Evolutionary conservation across 176 grass and related monocot species (phyloP), one percentile per base, ranked within the genome.

Genomic region (Zea luxurians): DNA sequence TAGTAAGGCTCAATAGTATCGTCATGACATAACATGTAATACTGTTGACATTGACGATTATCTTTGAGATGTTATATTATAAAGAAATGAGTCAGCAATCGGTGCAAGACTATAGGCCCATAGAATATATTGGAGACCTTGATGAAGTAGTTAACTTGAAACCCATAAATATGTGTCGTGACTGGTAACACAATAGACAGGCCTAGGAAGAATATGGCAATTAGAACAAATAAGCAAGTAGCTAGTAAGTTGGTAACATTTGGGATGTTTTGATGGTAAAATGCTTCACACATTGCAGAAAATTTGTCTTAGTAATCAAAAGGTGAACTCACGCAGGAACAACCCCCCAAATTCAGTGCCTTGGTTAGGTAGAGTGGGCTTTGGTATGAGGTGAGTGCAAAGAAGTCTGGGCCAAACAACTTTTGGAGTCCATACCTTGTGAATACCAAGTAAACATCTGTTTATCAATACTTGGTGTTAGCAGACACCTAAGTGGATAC

Each of bases 251-350:
- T 64, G 79, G 18, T 82, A 34, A 73, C 5, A 46, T 73, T 73
- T 7, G 79, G 79, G n/a, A 82, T 68, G n/a, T 73, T 82, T 70
- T 64, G 38, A 62, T 57, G 68, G 21, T 15, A 62, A 72, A 82
- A 82, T 44, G 79, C 79, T 72, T 73, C 50, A 49, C 17, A 45
- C 34, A 82, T 15, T 48, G 79, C 79, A 62, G 45, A 21, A 5
- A 82, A 41, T 65, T 69, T 12, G n/a, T n/a, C n/a, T n/a, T n/a
- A n/a, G n/a, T n/a, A n/a, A n/a, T n/a, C n/a, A n/a, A n/a, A n/a
- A n/a, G n/a, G n/a, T n/a, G n/a, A n/a, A n/a, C n/a, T n/a, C n/a
- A n/a, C n/a, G n/a, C n/a, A n/a, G n/a, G n/a, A n/a, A n/a, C n/a
- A n/a, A n/a, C n/a, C n/a, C n/a, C n/a, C n/a, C n/a, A n/a, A n/a